Conservation (phyloP, 208 protist species). For the Acanthamoeba castellanii region DNA sequence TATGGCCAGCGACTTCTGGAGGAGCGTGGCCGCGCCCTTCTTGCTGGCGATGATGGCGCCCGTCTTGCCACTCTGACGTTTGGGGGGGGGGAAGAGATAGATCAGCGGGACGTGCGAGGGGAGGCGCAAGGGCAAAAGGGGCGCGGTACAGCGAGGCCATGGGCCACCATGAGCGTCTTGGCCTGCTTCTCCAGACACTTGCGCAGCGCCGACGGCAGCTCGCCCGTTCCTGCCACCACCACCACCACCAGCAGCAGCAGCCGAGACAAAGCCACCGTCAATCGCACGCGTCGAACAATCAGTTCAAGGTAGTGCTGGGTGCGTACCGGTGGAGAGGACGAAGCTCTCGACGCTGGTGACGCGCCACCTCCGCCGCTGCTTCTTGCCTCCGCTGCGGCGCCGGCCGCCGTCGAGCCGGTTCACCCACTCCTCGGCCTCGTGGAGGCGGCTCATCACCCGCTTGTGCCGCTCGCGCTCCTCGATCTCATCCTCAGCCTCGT, state of each 20-base stretch:
- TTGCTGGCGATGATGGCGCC: conserved; percentile 34
- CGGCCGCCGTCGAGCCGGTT: conserved; percentile 13
- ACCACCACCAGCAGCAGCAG: background rate
- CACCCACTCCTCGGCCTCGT: conserved; percentile 27
- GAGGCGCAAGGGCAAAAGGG: background rate
- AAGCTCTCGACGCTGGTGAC: conserved; percentile 45
- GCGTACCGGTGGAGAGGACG: background rate
- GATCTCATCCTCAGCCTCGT: background rate
- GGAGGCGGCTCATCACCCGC: background rate
- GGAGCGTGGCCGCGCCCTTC: conserved; percentile 35
- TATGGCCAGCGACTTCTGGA: conserved; percentile 22
- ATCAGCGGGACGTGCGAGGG: background rate
- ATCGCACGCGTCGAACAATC: background rate
- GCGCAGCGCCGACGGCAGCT: background rate
- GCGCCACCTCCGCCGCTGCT: background rate
- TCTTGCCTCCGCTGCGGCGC: background rate
- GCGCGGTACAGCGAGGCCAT: background rate
- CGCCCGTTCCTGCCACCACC: background rate
- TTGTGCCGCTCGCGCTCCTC: conserved; percentile 3
- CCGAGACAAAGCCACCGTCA: background rate
- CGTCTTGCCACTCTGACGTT: background rate
- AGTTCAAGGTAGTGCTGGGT: background rate
- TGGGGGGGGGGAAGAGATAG: background rate
- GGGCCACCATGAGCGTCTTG: background rate
- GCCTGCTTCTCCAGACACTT: conserved; percentile 47